Evolutionary conservation across 2,329 filamentous ascomycete genomes (phyloP), one percentile per base, ranked within the genome.

Genomic region (Sarocladium strictum): DNA sequence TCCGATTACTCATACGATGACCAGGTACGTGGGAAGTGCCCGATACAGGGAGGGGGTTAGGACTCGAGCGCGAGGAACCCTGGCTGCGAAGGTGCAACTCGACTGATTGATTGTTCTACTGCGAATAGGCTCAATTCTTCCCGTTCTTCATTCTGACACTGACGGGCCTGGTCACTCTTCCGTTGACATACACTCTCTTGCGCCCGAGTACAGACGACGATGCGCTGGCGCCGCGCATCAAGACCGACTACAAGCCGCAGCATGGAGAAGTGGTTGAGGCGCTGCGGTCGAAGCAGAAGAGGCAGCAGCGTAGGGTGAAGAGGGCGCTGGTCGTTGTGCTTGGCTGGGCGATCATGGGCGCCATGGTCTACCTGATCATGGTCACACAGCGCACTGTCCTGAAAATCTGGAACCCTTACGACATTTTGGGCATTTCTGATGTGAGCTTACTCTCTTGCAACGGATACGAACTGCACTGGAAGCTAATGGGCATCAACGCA

Each of bases 1-100:
- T 90, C 89, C 66, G 93, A 97, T 73, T 99, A 99, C 80, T 95
- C 89, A 66, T 99, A 99, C 77, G 94, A 99, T 81, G 89, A 96
- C 69, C 85, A 94, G 83, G 87, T 87, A 69, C 12, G 50, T 53
- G 6, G 15, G n/a, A 27, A 15, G 33, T 29, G 19, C 41, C 17
- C 37, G 17, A 19, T 6, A n/a, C 23, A 35, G 26, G 47, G 47
- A 51, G 27, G 27, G 47, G 27, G 15, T 19, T 23, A 12, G 19
- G 23, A 21, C 40, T 43, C 11, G 17, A 43, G 21, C 14, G n/a
- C n/a, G 21, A 47, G 23, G 24, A 47, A 4, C 15, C 4, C 40
- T 11, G 9, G 29, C 3, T 35, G n/a, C 27, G 21, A 27, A 11
- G 17, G 12, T 4, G 11, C 29, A 35, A 15, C 3, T 33, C 35